Evolutionary conservation across 805 yeast genomes (phyloP).

Genomic region (Metschnikowia santaceciliae): DNA sequence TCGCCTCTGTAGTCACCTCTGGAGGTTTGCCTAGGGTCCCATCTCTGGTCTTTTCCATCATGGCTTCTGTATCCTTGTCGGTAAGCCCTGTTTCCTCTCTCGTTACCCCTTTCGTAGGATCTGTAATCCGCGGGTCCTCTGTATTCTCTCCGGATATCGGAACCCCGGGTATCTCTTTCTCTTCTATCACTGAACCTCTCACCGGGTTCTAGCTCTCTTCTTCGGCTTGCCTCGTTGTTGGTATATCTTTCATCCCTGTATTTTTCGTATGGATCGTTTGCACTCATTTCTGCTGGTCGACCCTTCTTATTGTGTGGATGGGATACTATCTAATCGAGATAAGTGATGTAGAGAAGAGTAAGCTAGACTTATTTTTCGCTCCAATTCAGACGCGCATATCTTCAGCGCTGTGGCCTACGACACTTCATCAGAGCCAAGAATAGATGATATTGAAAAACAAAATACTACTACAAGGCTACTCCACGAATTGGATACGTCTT

Average conservation of each 20-base stretch:
- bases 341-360: neutral
- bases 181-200: slow-evolving; percentile 4
- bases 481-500: no score
- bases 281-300: neutral
- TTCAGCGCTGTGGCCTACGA: neutral
- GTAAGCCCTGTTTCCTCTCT: slow-evolving; percentile 8
- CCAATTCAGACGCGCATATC: neutral
- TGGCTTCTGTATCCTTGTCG: slow-evolving; percentile 13
- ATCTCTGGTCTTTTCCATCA: slow-evolving; percentile 18
- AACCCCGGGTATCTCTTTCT: slow-evolving; percentile 14
- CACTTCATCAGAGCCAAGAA: neutral
- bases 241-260: neutral
- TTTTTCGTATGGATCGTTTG: slow-evolving; percentile 1
- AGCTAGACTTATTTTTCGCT: neutral
- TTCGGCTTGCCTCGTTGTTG: slow-evolving; percentile 1
- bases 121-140: slow-evolving; percentile 1
- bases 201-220: slow-evolving; percentile 1
- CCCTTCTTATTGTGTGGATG: neutral
- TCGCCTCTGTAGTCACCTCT: slow-evolving; percentile 1
- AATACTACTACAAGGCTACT: neutral
- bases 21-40: slow-evolving; percentile 5
- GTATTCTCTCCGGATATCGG: slow-evolving; percentile 5
- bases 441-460: neutral
- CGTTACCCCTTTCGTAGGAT: neutral
- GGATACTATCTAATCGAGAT: neutral